A percentile compares a stretch with the other conserved stretches of the same genome.
phyloP scores from a whole-genome alignment of 2,329 filamentous ascomycete genomes.

The Fusarium musae region DNA sequence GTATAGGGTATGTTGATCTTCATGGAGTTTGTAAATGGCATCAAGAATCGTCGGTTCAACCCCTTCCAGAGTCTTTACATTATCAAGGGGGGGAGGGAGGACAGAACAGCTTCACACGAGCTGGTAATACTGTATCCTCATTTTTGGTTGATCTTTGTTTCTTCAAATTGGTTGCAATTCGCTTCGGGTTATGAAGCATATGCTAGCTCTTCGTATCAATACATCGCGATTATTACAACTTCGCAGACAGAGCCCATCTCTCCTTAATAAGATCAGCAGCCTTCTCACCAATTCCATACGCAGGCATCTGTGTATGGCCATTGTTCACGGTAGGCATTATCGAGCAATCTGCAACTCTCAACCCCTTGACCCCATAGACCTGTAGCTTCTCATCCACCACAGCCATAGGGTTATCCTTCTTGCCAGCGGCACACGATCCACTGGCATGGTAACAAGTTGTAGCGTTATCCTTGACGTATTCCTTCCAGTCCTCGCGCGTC shows the following conservation, averaged over 20 bases:
- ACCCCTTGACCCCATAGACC: conserved; percentile 61
- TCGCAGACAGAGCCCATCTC: conserved; percentile 19
- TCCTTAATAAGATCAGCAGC: conserved; percentile 60
- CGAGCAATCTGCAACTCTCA: conserved; percentile 65
- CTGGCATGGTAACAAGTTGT: conserved; percentile 60
- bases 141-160: background rate
- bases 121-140: no score
- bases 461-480: conserved; percentile 67
- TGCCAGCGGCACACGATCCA: conserved; percentile 51
- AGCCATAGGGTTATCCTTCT: conserved; percentile 58
- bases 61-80: background rate
- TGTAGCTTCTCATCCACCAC: conserved; percentile 65
- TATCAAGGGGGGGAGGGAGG: background rate
- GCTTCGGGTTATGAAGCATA: background rate
- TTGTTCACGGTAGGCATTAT: conserved; percentile 63
- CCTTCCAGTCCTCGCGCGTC: conserved; percentile 64
- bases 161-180: background rate
- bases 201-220: background rate
- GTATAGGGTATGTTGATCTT: background rate
- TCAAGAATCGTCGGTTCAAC: background rate
- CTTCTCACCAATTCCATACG: conserved; percentile 67
- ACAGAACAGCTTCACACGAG: background rate
- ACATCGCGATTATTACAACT: background rate
- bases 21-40: background rate
- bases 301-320: conserved; percentile 65